These are phyloP conservation scores for Dendrocalamus sinicus DNA, from an alignment of 176 grass and related monocot genomes.

Conservation along the genomic window DNA sequence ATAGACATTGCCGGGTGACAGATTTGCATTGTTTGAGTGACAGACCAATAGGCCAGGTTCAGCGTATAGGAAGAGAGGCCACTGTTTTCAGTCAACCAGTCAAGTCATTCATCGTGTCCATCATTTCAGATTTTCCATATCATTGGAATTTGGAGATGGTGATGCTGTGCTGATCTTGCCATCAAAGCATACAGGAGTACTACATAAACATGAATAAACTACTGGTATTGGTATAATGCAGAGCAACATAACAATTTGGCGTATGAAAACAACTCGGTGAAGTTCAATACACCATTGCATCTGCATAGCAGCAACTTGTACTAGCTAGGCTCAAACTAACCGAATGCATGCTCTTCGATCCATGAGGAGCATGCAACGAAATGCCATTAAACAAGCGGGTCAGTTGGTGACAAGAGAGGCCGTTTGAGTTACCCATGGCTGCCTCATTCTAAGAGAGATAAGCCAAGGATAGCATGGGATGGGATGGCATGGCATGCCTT, in stretches of 20 bases:
- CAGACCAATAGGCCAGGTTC: neutral
- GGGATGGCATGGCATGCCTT: conserved; percentile 4
- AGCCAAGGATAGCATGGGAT: neutral
- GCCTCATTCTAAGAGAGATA: conserved; percentile 16
- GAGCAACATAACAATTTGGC: conserved; percentile 27
- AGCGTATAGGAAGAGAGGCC: neutral
- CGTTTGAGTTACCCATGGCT: neutral
- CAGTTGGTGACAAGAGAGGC: neutral
- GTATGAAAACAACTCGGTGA: neutral
- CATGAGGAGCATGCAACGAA: neutral
- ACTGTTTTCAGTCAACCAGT: neutral
- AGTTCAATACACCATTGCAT: neutral
- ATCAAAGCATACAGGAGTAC: conserved; percentile 3
- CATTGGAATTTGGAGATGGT: neutral
- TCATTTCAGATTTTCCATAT: neutral
- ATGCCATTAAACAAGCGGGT: neutral
- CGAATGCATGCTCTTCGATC: neutral
- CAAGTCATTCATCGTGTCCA: neutral
- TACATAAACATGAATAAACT: neutral
- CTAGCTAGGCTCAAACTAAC: neutral
- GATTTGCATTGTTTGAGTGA: neutral
- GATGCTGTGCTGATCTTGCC: conserved; percentile 7
- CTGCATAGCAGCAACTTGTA: neutral
- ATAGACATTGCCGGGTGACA: neutral
- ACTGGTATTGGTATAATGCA: neutral